A percentile compares a stretch with the other conserved stretches of the same genome.
Conservation (phyloP, 31 red algal species). For the Porphyra umbilicalis region DNA sequence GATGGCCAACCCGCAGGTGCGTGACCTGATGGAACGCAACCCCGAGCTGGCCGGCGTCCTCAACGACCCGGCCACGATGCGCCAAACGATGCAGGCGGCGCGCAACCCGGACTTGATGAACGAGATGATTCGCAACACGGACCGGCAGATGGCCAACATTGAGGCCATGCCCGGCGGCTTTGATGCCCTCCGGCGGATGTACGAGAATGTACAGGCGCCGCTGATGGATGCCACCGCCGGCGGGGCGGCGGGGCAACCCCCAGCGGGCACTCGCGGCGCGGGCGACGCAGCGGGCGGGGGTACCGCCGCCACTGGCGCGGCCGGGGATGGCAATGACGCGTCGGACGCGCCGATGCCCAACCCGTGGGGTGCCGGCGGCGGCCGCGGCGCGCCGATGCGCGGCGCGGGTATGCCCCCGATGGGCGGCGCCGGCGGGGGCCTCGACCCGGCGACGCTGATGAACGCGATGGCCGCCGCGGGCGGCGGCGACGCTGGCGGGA, state of each 20-base stretch:
- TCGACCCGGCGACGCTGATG: neutral
- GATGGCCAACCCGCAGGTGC: conserved; percentile 95
- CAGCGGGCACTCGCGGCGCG: neutral
- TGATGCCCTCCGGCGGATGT: conserved; percentile 93
- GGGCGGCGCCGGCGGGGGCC: neutral
- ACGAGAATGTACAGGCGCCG: conserved; percentile 89
- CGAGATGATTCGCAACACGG: conserved; percentile 96
- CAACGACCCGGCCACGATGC: conserved; percentile 86
- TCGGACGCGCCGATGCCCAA: conserved; percentile 82
- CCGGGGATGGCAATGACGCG: conserved; percentile 52
- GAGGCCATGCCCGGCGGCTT: conserved; percentile 99
- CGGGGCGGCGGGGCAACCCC: neutral
- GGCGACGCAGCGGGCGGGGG: conserved; percentile 5
- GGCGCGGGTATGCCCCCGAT: neutral
- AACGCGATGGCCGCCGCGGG: neutral
- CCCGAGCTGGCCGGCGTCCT: conserved; percentile 91
- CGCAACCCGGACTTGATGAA: conserved; percentile 89
- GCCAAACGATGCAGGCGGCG: conserved; percentile 95
- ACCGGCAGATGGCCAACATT: conserved; percentile 99
- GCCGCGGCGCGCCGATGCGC: neutral
- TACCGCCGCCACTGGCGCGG: neutral
- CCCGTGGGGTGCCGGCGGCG: conserved; percentile 56
- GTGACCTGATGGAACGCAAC: conserved; percentile 85
- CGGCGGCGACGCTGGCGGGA: neutral
- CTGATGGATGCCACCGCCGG: conserved; percentile 78